phyloP scores from a whole-genome alignment of 2,329 filamentous ascomycete genomes.

The Aspergillus terreus region DNA sequence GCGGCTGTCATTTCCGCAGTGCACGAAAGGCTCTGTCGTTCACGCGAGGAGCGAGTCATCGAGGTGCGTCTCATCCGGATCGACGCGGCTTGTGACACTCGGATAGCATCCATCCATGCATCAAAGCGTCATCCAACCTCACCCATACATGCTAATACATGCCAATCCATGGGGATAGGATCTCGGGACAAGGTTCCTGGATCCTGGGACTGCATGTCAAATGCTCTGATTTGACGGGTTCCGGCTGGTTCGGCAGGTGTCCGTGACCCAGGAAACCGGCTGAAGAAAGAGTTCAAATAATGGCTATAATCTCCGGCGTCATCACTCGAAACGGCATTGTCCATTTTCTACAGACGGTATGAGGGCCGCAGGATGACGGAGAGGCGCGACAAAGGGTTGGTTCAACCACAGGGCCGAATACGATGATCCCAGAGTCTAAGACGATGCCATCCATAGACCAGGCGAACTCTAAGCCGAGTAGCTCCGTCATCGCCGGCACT shows the following conservation, averaged over 20 bases:
- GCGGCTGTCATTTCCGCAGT: not conserved
- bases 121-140: too few species aligned
- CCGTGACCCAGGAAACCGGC: not conserved
- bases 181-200: too few species aligned
- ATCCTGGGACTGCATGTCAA: too few species aligned
- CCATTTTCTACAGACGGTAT: conserved; percentile 10
- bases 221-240: not conserved
- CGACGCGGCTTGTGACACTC: too few species aligned
- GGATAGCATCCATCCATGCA: too few species aligned
- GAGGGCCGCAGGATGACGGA: not conserved
- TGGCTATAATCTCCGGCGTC: conserved; percentile 9
- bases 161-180: too few species aligned
- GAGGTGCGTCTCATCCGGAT: too few species aligned
- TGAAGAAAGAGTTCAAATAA: conserved; percentile 2
- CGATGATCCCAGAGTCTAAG: conserved; percentile 1
- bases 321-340: conserved; percentile 13
- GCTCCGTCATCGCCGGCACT: conserved; percentile 4
- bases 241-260: conserved; percentile 1
- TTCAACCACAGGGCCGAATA: conserved; percentile 10
- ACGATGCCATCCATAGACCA: not conserved
- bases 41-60: too few species aligned
- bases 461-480: conserved; percentile 5
- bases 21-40: not conserved
- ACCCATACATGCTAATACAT: too few species aligned
- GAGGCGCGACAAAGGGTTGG: conserved; percentile 7